A percentile compares a stretch with the other conserved stretches of the same genome.
Evolutionary conservation across 805 yeast genomes (phyloP).

Genomic region (Spencermartinsiella europaea): DNA sequence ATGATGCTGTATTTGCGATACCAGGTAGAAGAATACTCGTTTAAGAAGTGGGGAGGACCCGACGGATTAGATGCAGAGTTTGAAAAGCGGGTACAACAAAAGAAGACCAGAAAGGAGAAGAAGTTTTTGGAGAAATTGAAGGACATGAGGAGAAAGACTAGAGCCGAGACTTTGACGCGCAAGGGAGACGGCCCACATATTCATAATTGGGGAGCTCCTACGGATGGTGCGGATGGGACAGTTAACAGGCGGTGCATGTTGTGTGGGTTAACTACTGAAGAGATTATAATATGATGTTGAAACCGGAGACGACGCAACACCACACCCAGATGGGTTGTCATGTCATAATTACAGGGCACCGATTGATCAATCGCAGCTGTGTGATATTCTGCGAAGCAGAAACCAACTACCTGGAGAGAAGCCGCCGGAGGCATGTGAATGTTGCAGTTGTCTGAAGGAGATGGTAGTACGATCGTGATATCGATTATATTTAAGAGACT

Average conservation of each 20-base stretch:
- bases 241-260: constrained; percentile 58
- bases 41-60: constrained; percentile 89
- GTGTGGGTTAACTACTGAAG: constrained; percentile 84
- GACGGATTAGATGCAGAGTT: constrained; percentile 91
- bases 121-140: constrained; percentile 70
- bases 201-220: constrained; percentile 37
- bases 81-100: constrained; percentile 71
- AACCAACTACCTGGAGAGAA: too few relatives aligned
- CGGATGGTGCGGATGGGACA: constrained; percentile 8
- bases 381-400: too few relatives aligned
- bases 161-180: constrained; percentile 79
- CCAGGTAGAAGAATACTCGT: constrained; percentile 91
- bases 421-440: too few relatives aligned
- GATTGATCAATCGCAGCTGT: too few relatives aligned
- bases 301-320: constrained; percentile 2
- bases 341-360: too few relatives aligned
- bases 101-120: constrained; percentile 68
- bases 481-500: too few relatives aligned
- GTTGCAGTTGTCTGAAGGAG: too few relatives aligned
- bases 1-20: constrained; percentile 89
- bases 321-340: too few relatives aligned
- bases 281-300: constrained; percentile 41
- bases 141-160: constrained; percentile 85
- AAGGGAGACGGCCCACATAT: constrained; percentile 51
- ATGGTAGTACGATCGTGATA: too few relatives aligned